These are phyloP conservation scores for Nematocida parisii DNA, from an alignment of 371 early-diverging fungal species.

Conservation along the genomic window DNA sequence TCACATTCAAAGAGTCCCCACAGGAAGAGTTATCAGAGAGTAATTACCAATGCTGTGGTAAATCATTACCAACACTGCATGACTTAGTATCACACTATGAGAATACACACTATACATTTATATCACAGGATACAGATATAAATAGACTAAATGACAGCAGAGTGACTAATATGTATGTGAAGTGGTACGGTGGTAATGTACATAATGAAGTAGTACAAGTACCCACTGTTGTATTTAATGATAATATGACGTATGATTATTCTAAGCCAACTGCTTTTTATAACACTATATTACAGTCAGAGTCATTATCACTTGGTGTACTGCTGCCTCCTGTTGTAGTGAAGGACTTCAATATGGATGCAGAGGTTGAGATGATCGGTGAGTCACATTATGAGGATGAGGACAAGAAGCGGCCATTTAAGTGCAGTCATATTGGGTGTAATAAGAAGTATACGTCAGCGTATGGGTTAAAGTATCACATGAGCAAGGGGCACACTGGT, in stretches of 20 bases:
- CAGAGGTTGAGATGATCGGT: conserved; percentile 48
- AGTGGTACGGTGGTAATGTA: conserved; percentile 54
- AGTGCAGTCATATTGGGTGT: conserved; percentile 68
- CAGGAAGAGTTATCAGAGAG: conserved; percentile 41
- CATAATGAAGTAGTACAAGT: conserved; percentile 57
- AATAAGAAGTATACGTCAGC: conserved; percentile 71
- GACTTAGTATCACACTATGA: conserved; percentile 57
- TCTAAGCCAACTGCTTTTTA: conserved; percentile 57
- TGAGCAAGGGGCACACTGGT: conserved; percentile 69
- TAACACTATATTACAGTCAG: conserved; percentile 55
- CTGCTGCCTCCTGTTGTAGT: conserved; percentile 47
- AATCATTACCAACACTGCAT: conserved; percentile 47
- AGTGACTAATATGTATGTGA: conserved; percentile 38
- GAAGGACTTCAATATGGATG: conserved; percentile 52
- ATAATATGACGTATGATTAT: conserved; percentile 53
- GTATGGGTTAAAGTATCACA: conserved; percentile 71
- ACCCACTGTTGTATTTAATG: conserved; percentile 57
- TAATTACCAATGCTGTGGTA: conserved; percentile 59
- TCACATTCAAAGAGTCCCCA: conserved; percentile 51
- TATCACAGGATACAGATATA: conserved; percentile 15
- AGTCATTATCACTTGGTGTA: conserved; percentile 48
- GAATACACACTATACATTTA: conserved; percentile 52
- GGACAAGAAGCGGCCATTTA: conserved; percentile 64
- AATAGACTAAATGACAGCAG: conserved; percentile 17
- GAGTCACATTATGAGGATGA: conserved; percentile 41